Evolutionary conservation across 2,329 filamentous ascomycete genomes (phyloP).

Genomic region (Diaporthe citriasiana): DNA sequence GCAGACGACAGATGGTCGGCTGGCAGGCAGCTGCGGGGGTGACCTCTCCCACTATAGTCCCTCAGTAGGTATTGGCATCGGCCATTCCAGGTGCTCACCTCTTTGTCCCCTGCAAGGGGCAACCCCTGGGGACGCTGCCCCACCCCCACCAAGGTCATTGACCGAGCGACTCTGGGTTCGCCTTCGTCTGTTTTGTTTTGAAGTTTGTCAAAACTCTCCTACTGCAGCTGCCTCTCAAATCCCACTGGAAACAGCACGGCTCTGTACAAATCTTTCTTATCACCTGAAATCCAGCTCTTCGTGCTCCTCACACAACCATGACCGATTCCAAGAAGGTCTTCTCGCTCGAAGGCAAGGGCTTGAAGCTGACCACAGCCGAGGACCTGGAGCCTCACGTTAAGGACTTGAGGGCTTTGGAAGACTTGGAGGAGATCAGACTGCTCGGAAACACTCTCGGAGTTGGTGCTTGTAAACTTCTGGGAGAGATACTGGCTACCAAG

Average conservation of each 20-base stretch:
- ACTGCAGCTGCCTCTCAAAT: slow-evolving; percentile 2
- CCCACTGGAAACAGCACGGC: not conserved
- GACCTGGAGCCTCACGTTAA: slow-evolving; percentile 90
- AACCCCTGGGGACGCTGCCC: slow-evolving; percentile 40
- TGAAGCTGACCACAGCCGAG: slow-evolving; percentile 91
- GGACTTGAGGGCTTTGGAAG: slow-evolving; percentile 76
- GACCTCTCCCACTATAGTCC: not conserved
- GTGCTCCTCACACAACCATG: slow-evolving; percentile 58
- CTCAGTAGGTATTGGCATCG: not conserved
- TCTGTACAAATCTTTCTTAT: slow-evolving; percentile 31
- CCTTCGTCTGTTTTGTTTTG: slow-evolving; percentile 23
- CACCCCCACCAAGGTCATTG: slow-evolving; percentile 41
- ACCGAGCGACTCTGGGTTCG: not conserved
- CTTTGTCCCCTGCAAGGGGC: slow-evolving; percentile 34
- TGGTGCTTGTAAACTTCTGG: slow-evolving; percentile 87
- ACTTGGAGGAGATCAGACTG: slow-evolving; percentile 88
- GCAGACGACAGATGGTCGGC: slow-evolving; percentile 27
- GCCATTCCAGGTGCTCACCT: slow-evolving; percentile 8
- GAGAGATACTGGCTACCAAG: slow-evolving; percentile 86
- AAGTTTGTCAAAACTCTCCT: slow-evolving; percentile 29
- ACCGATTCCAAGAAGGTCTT: slow-evolving; percentile 76
- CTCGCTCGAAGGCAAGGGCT: slow-evolving; percentile 89
- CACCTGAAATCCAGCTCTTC: slow-evolving; percentile 15
- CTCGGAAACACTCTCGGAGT: slow-evolving; percentile 94
- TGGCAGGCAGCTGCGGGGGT: slow-evolving; percentile 36